Evolutionary conservation across 805 yeast species (phyloP).

Genomic region (Jamesozyma hellenica): DNA sequence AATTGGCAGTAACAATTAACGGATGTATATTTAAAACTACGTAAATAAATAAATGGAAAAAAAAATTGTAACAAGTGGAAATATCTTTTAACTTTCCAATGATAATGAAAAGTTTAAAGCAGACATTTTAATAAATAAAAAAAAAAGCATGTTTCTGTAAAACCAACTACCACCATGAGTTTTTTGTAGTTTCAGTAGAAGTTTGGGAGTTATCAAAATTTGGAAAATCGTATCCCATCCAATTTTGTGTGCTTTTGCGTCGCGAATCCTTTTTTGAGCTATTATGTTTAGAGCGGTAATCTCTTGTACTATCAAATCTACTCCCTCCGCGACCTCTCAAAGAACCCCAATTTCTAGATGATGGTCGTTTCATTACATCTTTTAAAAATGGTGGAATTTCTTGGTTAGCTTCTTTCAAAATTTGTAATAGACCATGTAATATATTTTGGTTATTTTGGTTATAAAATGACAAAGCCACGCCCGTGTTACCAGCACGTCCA

Average conservation of each 20-base stretch:
- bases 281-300: slow-evolving; percentile 32
- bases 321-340: slow-evolving; percentile 25
- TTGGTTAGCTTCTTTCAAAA: slow-evolving; percentile 90
- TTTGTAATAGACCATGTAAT: slow-evolving; percentile 74
- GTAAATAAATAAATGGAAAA: too few relatives aligned
- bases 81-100: not conserved
- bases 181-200: not conserved
- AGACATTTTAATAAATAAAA: too few relatives aligned
- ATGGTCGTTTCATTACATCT: slow-evolving; percentile 63
- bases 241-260: not conserved
- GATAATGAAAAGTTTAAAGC: too few relatives aligned
- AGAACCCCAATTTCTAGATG: slow-evolving; percentile 42
- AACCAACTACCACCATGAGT: slow-evolving; percentile 1
- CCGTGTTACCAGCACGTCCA: slow-evolving; percentile 98
- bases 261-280: not conserved
- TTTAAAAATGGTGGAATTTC: slow-evolving; percentile 85
- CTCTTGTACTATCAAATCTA: slow-evolving; percentile 33
- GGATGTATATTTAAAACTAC: too few relatives aligned
- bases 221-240: not conserved
- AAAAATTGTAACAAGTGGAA: too few relatives aligned
- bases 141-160: too few relatives aligned
- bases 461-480: slow-evolving; percentile 95
- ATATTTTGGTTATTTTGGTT: slow-evolving; percentile 87
- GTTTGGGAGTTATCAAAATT: not conserved
- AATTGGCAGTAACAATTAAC: too few relatives aligned